Conservation (phyloP, 331 rosid species). For the Saraca asoca region DNA sequence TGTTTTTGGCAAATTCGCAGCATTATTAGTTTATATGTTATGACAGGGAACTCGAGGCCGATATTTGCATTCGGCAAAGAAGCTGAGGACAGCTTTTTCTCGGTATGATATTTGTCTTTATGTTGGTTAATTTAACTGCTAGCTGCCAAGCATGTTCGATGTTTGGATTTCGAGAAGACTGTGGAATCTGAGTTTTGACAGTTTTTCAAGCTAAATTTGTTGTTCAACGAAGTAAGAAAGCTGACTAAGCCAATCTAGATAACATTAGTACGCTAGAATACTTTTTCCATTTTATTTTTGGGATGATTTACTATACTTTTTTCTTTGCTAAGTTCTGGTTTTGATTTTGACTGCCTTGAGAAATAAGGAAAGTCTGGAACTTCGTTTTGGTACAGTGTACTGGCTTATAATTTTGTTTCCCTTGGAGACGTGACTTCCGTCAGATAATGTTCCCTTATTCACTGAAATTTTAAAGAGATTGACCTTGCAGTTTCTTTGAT, state of each 20-base stretch:
- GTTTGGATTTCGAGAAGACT: slow-evolving; percentile 17
- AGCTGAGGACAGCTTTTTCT: slow-evolving; percentile 60
- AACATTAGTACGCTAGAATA: neutral
- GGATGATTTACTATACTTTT: neutral
- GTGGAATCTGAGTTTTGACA: slow-evolving; percentile 2
- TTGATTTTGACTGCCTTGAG: slow-evolving; percentile 27
- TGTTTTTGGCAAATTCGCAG: slow-evolving; percentile 41
- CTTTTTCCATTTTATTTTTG: no score
- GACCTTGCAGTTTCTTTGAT: no score
- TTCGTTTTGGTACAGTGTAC: neutral
- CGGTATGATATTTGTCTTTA: slow-evolving; percentile 41
- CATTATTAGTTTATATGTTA: slow-evolving; percentile 31
- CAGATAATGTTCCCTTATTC: no score
- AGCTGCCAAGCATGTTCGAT: neutral
- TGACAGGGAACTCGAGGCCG: slow-evolving; percentile 33
- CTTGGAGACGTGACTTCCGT: neutral
- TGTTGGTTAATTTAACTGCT: slow-evolving; percentile 2
- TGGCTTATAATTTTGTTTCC: slow-evolving; percentile 17
- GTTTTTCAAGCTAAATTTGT: neutral
- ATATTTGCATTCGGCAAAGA: slow-evolving; percentile 63
- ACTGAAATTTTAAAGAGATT: no score
- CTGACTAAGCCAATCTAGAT: neutral
- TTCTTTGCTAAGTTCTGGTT: slow-evolving; percentile 17
- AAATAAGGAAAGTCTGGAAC: slow-evolving; percentile 12
- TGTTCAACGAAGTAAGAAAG: neutral